Base-by-base conservation (phyloP, 495 filamentous ascomycete genomes). In the Cairneyella variabilis region DNA sequence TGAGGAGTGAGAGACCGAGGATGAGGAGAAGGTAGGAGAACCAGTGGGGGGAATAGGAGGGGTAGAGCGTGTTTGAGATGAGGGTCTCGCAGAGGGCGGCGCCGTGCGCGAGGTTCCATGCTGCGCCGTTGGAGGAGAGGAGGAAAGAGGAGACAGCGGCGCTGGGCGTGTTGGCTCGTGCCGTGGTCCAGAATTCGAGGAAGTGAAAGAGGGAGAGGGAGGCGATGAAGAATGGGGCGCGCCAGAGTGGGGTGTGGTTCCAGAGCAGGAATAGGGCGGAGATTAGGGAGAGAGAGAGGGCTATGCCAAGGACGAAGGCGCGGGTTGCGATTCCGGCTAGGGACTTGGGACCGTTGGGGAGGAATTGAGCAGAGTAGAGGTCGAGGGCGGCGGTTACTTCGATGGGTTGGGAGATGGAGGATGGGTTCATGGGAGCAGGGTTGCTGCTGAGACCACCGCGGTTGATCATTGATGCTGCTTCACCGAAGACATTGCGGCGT, bases 181-280 rank as follows among this genome's bases (percentile, higher is more conserved):
- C 93, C 0, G 92, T 97, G 43, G 82, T 85, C 73, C 79, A 92
- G 76, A 88, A 98, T 70, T 98, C 93, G 68, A 98, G 85, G 72
- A 95, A 95, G 70, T 98, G 93, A 78, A 97, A 97, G 49, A 86
- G 64, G 14, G 84, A 81, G 50, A 98, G 83, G 22, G 82, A 68
- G 41, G 76, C 70, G 63, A 91, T 59, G 73, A 98, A 96, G 75
- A 90, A 85, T 16, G 90, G 83, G 1, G 86, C 65, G 54, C 93
- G 88, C 91, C 91, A 97, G 56, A 91, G 76, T 0, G 79, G 73
- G 23, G 65, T 40, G 25, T 62, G 64, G 60, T 53, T 65, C 54
- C 65, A 43, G 56, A 75, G 56, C 63, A 73, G 62, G 64, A 58
- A 41, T 34, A 70, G 39, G 14, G 80, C 76, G 3, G 74, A 27